Base-by-base conservation (phyloP, 2,329 filamentous ascomycete genomes). In the Ophiostoma tasmaniense region DNA sequence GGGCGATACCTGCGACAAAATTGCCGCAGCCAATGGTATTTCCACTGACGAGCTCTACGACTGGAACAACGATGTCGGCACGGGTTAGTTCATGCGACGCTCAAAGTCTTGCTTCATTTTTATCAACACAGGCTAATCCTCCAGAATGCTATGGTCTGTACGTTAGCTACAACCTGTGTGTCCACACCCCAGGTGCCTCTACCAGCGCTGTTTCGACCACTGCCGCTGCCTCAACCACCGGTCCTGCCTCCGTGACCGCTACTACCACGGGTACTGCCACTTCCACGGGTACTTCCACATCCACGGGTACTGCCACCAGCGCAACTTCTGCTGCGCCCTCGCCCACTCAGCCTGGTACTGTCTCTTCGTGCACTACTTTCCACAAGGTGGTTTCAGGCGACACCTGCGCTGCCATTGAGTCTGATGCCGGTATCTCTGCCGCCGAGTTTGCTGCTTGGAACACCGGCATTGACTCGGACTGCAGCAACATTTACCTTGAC, bases 381-480 rank as follows among this genome's bases (percentile, higher is more conserved):
- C 50, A 71, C 61, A 20, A 30, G 22, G 67, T 71, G 11, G 42
- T 35, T 28, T 37, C 66, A 17, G 67, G 70, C 30, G 68, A 71
- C 62, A 55, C 66, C 25, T 71, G 70, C 50, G 17, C 22, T 11
- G 14, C 50, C 14, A 70, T 71, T 39, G 66, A 68, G 65, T 11
- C 42, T 8, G 10, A 20, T 20, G 45, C 37, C 61, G 68, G 68
- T 33, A 22, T 71, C 28, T 14, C 28, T 3, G 28, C 37, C 5
- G 30, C 64, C 28, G 20, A 67, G n/a, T 66, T 71, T 22, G 3
- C 45, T 10, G 11, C 33, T 8, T 71, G 70, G 70, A 71, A 71
- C 70, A 65, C 67, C 20, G 37, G 50, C 2, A 35, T 69, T 8
- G 8, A 64, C 33, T 33, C 33, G 20, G 37, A 65, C 37, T 71